Conservation (phyloP, 345 rosid species). For the Excoecaria cochinchinensis region DNA sequence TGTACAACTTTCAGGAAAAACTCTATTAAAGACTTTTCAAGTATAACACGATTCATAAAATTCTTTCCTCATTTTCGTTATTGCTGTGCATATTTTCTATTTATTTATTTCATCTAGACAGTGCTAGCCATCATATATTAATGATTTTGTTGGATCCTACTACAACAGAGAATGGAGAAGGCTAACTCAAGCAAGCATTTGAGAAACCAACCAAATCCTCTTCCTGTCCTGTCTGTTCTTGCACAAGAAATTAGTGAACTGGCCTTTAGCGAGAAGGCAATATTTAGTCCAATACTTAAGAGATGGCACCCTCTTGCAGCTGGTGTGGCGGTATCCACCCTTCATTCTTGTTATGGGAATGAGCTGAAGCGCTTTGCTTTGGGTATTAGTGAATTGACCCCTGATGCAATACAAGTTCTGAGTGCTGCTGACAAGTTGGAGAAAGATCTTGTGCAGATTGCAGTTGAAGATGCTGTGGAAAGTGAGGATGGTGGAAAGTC, state of each 20-base stretch:
- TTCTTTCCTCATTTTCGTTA: neutral
- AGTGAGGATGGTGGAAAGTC: conserved; percentile 99
- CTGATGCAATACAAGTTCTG: conserved; percentile 80
- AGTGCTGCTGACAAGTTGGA: conserved; percentile 95
- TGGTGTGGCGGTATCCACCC: conserved; percentile 97
- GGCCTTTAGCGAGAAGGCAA: conserved; percentile 73
- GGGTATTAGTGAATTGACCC: conserved; percentile 71
- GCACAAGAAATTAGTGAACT: conserved; percentile 92
- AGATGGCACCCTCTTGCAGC: conserved; percentile 99
- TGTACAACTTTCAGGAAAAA: neutral
- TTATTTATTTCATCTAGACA: neutral
- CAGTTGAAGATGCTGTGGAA: conserved; percentile 94
- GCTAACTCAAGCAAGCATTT: conserved; percentile 80
- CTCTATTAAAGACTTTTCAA: neutral
- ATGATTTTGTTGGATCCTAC: conserved; percentile 18
- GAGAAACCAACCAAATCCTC: conserved; percentile 62
- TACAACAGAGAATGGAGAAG: conserved; percentile 79
- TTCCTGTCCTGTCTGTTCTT: conserved; percentile 75
- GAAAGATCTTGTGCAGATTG: conserved; percentile 96
- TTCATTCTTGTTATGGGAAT: conserved; percentile 88
- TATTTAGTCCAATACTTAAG: conserved; percentile 90
- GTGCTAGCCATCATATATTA: conserved; percentile 16
- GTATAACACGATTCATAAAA: neutral
- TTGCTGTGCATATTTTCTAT: neutral
- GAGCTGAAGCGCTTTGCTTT: conserved; percentile 80